These are phyloP conservation scores for Vigna hirtella DNA, from an alignment of 306 rosid species.

Conservation along the genomic window DNA sequence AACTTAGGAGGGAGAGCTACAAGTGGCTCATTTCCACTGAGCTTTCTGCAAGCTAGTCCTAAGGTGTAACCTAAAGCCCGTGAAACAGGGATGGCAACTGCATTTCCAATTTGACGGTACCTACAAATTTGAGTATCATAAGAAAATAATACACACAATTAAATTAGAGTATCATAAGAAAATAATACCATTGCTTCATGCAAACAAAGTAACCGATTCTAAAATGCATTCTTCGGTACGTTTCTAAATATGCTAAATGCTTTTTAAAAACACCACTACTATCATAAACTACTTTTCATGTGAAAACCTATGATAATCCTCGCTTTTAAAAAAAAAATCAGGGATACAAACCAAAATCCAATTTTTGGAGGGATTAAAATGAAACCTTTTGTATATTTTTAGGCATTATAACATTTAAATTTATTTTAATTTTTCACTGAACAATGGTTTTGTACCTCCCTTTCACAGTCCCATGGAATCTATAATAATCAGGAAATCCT, in stretches of 20 bases:
- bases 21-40: constrained; percentile 58
- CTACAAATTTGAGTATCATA: constrained; percentile 48
- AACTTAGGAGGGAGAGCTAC: constrained; percentile 76
- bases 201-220: background rate
- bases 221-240: no score
- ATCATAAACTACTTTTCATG: constrained; percentile 16
- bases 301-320: background rate
- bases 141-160: background rate
- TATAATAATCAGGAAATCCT: constrained; percentile 93
- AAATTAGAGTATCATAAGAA: constrained; percentile 16
- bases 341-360: constrained; percentile 9
- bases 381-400: background rate
- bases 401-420: background rate
- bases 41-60: constrained; percentile 73
- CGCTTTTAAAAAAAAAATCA: background rate
- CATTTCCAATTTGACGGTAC: constrained; percentile 92
- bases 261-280: background rate
- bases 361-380: background rate
- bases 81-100: constrained; percentile 78
- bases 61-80: constrained; percentile 80
- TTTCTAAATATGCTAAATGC: background rate
- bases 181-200: background rate
- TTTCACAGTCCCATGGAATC: constrained; percentile 74
- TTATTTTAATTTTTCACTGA: background rate
- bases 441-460: constrained; percentile 61